Percentiles rank a stretch among this genome's conserved stretches.
Conservation (phyloP, 2,329 filamentous ascomycete species). For the Arthrobotrys pseudoclavata region DNA sequence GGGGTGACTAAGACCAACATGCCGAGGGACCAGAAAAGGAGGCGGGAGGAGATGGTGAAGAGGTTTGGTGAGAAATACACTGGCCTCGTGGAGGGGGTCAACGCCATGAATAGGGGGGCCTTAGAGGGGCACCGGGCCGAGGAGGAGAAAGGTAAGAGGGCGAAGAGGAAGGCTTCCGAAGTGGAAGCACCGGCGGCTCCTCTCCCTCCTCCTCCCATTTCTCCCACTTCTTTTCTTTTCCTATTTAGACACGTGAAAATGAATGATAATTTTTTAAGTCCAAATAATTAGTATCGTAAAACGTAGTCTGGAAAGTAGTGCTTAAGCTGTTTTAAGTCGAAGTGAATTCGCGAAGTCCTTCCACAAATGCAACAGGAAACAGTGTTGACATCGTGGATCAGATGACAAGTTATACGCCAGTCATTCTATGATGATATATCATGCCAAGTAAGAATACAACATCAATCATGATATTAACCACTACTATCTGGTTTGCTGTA, state of each 20-base stretch:
- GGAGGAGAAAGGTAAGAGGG: neutral
- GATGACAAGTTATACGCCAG: neutral
- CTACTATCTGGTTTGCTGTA: neutral
- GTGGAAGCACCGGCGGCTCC: neutral
- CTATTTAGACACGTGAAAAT: neutral
- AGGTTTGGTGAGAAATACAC: constrained; percentile 1
- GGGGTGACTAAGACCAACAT: neutral
- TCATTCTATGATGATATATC: neutral
- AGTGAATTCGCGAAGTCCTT: neutral
- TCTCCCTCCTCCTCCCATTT: neutral
- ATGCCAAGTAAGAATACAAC: neutral
- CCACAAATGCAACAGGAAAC: neutral
- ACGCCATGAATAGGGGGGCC: neutral
- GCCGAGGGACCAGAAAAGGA: neutral
- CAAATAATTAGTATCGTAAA: neutral
- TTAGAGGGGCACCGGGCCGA: neutral
- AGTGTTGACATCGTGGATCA: neutral
- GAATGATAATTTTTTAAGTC: constrained; percentile 3
- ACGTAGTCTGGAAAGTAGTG: neutral
- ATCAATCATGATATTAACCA: constrained; percentile 16
- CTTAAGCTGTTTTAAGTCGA: neutral
- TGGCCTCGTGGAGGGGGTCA: neutral
- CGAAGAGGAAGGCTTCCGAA: neutral
- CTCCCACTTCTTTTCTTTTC: neutral
- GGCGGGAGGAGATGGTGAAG: constrained; percentile 2